These are phyloP conservation scores for Elsinoe batatas DNA, from an alignment of 2,329 filamentous ascomycete genomes.

Conservation along the genomic window DNA sequence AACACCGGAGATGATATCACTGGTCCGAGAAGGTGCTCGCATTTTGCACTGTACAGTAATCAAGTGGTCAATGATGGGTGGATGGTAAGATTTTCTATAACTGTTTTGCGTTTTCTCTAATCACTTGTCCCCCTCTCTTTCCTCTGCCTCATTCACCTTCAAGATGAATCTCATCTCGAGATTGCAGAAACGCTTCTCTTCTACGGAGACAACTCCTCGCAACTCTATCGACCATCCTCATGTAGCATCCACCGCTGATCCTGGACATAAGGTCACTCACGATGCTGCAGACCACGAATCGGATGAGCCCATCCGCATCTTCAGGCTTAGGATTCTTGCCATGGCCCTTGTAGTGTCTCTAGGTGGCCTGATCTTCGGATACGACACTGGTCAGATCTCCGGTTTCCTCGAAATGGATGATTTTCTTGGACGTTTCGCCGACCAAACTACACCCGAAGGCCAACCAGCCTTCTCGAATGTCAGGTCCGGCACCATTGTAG, in stretches of 20 bases:
- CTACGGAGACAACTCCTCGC: slow-evolving; percentile 7
- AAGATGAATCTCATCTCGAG: slow-evolving; percentile 11
- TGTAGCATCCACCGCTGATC: neutral
- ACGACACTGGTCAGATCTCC: slow-evolving; percentile 44
- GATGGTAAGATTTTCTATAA: neutral
- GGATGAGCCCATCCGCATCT: slow-evolving; percentile 15
- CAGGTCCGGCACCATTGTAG: slow-evolving; percentile 54
- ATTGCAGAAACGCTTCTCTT: slow-evolving; percentile 7
- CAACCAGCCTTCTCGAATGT: slow-evolving; percentile 45
- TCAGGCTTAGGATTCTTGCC: slow-evolving; percentile 21
- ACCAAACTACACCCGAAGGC: slow-evolving; percentile 28
- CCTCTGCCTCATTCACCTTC: neutral
- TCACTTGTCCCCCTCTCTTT: neutral
- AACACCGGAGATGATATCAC: slow-evolving; percentile 7
- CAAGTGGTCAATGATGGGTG: neutral
- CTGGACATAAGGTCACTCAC: neutral
- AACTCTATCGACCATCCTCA: slow-evolving; percentile 6
- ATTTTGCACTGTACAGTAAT: neutral
- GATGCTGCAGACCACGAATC: slow-evolving; percentile 8
- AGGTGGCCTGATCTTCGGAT: slow-evolving; percentile 31
- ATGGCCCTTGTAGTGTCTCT: slow-evolving; percentile 29
- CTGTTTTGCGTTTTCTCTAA: neutral
- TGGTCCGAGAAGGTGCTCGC: neutral
- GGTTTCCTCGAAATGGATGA: slow-evolving; percentile 54
- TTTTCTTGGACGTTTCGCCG: slow-evolving; percentile 46